Conservation (phyloP, 2,329 filamentous ascomycete genomes). For the Aspergillus bombycis region DNA sequence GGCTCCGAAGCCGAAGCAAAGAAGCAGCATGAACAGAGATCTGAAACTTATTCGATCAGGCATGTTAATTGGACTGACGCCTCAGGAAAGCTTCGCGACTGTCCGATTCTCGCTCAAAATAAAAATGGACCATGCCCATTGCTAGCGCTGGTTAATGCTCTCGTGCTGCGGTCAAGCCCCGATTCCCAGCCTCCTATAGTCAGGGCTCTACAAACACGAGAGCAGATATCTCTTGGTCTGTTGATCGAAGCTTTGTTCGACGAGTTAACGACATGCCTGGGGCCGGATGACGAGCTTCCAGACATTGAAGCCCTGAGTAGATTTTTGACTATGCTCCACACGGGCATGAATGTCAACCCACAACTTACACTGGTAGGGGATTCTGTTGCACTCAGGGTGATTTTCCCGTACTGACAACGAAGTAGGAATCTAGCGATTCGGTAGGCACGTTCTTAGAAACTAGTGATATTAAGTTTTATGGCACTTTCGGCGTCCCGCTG, state of each 20-base stretch:
- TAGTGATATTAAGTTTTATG: constrained; percentile 85
- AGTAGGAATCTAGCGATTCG: constrained; percentile 36
- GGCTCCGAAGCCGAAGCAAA: constrained; percentile 36
- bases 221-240: constrained; percentile 84
- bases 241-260: constrained; percentile 90
- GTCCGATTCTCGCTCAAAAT: constrained; percentile 89
- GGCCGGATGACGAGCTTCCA: constrained; percentile 71
- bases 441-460: constrained; percentile 86
- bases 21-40: constrained; percentile 50
- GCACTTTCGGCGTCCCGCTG: constrained; percentile 83
- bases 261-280: constrained; percentile 79
- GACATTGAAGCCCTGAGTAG: constrained; percentile 86
- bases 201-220: constrained; percentile 74
- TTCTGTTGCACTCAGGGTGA: neutral
- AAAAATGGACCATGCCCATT: constrained; percentile 92
- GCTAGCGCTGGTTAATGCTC: constrained; percentile 87
- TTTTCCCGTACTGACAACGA: constrained; percentile 42
- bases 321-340: constrained; percentile 87
- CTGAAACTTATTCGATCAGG: constrained; percentile 90
- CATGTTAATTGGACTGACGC: constrained; percentile 83
- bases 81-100: constrained; percentile 67
- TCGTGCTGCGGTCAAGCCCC: constrained; percentile 78
- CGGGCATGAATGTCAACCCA: constrained; percentile 98
- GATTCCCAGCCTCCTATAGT: constrained; percentile 71
- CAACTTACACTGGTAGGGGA: constrained; percentile 68